Percentiles rank a stretch among this genome's conserved stretches.
Conservation (phyloP, 257 asterid genomes). For the Jaltomata sinuosa region DNA sequence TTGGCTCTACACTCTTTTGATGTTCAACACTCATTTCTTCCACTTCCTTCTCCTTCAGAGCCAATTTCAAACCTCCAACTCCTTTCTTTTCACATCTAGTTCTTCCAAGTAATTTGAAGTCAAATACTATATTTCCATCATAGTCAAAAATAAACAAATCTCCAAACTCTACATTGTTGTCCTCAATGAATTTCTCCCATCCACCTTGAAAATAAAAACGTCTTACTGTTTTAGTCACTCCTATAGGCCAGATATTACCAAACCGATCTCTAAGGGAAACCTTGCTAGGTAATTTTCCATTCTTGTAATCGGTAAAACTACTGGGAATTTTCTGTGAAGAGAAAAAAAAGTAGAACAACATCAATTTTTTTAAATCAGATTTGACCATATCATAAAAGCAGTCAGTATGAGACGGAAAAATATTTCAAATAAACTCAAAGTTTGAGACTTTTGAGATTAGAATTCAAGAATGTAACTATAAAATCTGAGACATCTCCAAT, state of each 20-base stretch:
- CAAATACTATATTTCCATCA: background rate
- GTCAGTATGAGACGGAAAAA: background rate
- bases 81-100: background rate
- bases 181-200: conserved; percentile 5
- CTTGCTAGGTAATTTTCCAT: background rate
- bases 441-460: too few species aligned
- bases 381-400: background rate
- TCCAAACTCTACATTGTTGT: background rate
- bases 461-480: too few species aligned
- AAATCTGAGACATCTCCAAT: too few species aligned
- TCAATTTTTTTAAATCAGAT: background rate
- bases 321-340: background rate
- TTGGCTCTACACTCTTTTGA: background rate
- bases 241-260: background rate
- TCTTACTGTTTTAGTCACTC: background rate
- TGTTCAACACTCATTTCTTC: background rate
- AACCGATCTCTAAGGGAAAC: background rate
- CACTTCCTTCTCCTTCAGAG: background rate
- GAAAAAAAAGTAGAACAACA: background rate
- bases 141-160: background rate
- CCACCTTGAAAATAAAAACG: background rate
- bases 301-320: background rate
- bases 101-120: background rate
- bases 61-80: background rate
- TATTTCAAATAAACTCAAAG: background rate